Evolutionary conservation across 2,329 filamentous ascomycete species (phyloP), one percentile per base, ranked within the genome.

Genomic region (Cryphonectria japonica): DNA sequence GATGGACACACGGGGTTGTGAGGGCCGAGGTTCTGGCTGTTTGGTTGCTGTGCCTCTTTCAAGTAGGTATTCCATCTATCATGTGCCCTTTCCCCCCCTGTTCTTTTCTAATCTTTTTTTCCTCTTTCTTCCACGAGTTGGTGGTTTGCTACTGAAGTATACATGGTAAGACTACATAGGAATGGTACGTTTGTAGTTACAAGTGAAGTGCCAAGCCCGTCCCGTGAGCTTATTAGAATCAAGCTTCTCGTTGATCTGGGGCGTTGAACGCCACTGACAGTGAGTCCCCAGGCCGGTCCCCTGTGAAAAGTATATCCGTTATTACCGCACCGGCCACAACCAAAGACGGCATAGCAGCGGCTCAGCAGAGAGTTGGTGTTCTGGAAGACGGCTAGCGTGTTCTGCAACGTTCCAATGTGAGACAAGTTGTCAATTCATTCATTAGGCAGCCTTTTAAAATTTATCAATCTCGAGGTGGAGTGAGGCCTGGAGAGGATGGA

Each of bases 211-310:
- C 54, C 54, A 59, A 32, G 26, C 26, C 26, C 26, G 32, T 29
- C 54, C 29, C 54, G 29, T 29, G 14, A 52, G 63, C 43, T 52
- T 66, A 52, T 54, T 29, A 66, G 11, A 37, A 29, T 66, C 34
- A 66, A 66, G 63, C 63, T 66, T 66, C 26, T 2, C 29, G 43
- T 66, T 8, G 54, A 59, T 32, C 26, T 32, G 6, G 34, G 34
- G 34, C 6, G 34, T 6, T 6, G 34, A 34, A 34, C 37, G 37
- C 9, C 37, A 39, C 37, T 11, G 9, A 11, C 37, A 39, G 37
- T 39, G 37, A 39, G 37, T 11, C 37, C 37, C 37, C 37, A 39
- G 37, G 37, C 37, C 22, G 19, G 46, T 50, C 22, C 46, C 11
- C 46, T 50, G 19, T 19, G 6, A 8, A 9, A 7, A 3, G 2